These are phyloP conservation scores for Fraxinus dipetala DNA, from an alignment of 305 asterid genomes.

Conservation along the genomic window DNA sequence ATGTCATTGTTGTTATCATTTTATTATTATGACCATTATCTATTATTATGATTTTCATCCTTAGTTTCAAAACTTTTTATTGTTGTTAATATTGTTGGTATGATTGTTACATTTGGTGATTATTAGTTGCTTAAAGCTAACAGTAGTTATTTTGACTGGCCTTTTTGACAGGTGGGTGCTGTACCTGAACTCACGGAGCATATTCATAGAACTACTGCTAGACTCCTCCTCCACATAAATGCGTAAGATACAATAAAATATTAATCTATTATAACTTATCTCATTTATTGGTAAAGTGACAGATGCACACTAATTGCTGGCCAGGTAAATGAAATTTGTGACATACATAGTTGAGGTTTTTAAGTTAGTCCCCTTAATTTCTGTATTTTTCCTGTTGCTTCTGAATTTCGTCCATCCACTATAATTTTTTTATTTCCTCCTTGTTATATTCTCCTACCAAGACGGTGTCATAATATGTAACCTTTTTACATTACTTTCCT, in stretches of 20 bases:
- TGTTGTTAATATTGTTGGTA: neutral
- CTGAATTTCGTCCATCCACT: neutral
- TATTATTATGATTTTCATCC: neutral
- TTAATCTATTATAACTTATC: slow-evolving; percentile 3
- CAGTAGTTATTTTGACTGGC: slow-evolving; percentile 23
- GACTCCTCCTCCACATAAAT: slow-evolving; percentile 76
- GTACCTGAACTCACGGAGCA: slow-evolving; percentile 85
- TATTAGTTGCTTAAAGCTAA: slow-evolving; percentile 11
- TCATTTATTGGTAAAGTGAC: slow-evolving; percentile 6
- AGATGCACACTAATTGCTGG: slow-evolving; percentile 5
- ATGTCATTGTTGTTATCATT: neutral
- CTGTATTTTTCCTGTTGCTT: slow-evolving; percentile 1
- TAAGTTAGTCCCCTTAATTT: neutral
- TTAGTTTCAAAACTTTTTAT: neutral
- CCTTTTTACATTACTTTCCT: neutral
- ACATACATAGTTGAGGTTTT: neutral
- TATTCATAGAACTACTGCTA: slow-evolving; percentile 88
- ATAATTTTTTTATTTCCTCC: neutral
- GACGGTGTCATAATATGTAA: neutral
- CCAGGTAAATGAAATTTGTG: neutral
- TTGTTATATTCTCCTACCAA: slow-evolving; percentile 12
- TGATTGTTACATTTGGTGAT: slow-evolving; percentile 1
- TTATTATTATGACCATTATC: neutral
- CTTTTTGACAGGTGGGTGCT: slow-evolving; percentile 79
- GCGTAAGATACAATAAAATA: slow-evolving; percentile 58